A percentile compares a stretch with the other conserved stretches of the same genome.
phyloP scores from a whole-genome alignment of 208 protist genomes.

The Trypanosoma cruzi region DNA sequence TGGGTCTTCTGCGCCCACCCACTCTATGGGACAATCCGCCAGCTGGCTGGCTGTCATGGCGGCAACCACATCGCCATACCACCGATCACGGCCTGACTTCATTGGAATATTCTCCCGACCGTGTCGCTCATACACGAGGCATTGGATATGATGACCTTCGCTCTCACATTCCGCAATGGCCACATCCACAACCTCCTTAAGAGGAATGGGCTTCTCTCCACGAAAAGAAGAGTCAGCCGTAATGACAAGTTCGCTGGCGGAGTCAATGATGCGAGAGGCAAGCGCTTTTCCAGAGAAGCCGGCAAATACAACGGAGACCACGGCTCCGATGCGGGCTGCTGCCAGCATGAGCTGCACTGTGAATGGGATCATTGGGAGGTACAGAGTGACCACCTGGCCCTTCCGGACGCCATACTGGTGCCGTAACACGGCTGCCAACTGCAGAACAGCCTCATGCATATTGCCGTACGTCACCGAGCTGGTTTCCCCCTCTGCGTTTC shows the following conservation, averaged over 20 bases:
- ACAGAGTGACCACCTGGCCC: conserved; percentile 95
- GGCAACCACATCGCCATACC: conserved; percentile 58
- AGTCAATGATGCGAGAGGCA: conserved; percentile 61
- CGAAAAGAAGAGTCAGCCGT: conserved; percentile 83
- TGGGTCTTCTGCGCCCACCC: conserved; percentile 94
- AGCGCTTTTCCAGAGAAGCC: conserved; percentile 81
- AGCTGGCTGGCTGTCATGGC: conserved; percentile 35
- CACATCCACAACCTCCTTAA: too few species aligned
- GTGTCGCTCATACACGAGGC: conserved; percentile 64
- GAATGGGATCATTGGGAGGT: conserved; percentile 97
- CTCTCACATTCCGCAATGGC: conserved; percentile 34
- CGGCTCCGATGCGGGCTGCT: conserved; percentile 96
- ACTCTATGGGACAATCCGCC: conserved; percentile 76
- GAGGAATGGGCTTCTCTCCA: conserved; percentile 85
- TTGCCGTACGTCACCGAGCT: conserved; percentile 84
- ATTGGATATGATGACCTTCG: conserved; percentile 30
- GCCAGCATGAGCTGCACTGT: conserved; percentile 95
- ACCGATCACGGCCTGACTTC: conserved; percentile 67
- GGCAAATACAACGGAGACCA: conserved; percentile 85
- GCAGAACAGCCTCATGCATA: conserved; percentile 80
- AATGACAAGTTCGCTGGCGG: conserved; percentile 64
- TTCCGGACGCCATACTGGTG: conserved; percentile 84
- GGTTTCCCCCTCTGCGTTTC: conserved; percentile 65
- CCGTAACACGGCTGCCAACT: conserved; percentile 92
- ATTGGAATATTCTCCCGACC: conserved; percentile 50